Evolutionary conservation across 306 rosid species (phyloP), one percentile per base, ranked within the genome.

Genomic region (Prunus salicina): DNA sequence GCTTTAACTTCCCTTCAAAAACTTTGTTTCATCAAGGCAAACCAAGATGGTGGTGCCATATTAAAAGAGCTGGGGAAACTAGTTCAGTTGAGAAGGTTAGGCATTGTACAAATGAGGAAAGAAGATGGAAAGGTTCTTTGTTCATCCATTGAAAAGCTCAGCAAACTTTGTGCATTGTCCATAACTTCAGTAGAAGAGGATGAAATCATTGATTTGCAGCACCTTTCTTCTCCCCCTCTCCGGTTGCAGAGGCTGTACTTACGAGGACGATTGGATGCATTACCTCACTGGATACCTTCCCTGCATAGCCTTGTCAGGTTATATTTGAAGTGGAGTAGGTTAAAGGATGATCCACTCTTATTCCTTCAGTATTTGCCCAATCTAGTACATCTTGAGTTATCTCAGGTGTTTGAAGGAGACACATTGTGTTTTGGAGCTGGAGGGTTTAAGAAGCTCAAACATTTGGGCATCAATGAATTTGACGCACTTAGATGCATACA

Each of bases 231-330:
- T n/a, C 82, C 82, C 24, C 85, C 82, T 3, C 68, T 25, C 16
- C 34, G 5, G 30, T 71, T 79, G 49, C 56, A 58, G 57, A 64
- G 82, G 72, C 66, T 73, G 20, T 68, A 24, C 64, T 67, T 82
- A 76, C 46, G 15, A 47, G 85, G 85, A 27, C 58, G 65, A 3
- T 16, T 82, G 30, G 82, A 72, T 2, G 67, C 30, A 30, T 47
- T 82, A 28, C 85, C 79, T 13, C 51, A 64, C 16, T 82, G 79
- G 85, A 28, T 77, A 8, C 64, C 75, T 49, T 58, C 72, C 57
- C 79, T 77, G 14, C 64, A 60, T 11, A n/a, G 65, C 22, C 49
- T 82, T 55, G 66, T 18, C 47, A 65, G 72, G 41, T 22, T 82
- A 32, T 53, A 57, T 32, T 57, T 82, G 38, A 64, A 58, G 9